Percentiles rank a stretch among this genome's conserved stretches.
phyloP scores from a whole-genome alignment of 164 flowering plant species.

The Magnolia sinica region DNA sequence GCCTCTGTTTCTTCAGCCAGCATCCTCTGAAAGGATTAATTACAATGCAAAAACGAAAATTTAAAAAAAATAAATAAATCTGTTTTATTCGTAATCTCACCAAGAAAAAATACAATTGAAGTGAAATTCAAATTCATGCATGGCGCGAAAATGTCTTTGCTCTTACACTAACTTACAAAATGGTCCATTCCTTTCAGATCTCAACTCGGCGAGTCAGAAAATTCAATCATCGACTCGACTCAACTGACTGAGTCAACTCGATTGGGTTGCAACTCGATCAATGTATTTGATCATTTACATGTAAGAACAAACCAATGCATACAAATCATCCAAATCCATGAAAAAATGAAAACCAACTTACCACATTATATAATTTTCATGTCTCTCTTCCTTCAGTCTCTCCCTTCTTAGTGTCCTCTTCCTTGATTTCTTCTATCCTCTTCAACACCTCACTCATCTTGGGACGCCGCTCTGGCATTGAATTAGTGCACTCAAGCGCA shows the following conservation, averaged over 20 bases:
- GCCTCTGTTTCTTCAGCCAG: too few relatives aligned
- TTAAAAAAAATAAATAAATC: too few relatives aligned
- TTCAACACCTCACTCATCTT: constrained; percentile 42
- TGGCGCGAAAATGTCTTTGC: neutral
- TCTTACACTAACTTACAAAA: neutral
- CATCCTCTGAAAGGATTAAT: too few relatives aligned
- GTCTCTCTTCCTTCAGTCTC: neutral
- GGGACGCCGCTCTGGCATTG: constrained; percentile 47
- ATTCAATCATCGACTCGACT: neutral
- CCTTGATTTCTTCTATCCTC: constrained; percentile 43
- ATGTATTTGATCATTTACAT: neutral
- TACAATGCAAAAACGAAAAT: too few relatives aligned
- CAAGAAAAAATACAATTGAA: neutral
- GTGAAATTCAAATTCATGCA: neutral
- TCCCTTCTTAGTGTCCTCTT: neutral
- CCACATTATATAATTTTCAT: neutral
- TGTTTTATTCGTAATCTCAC: too few relatives aligned
- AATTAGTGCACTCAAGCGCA: constrained; percentile 53
- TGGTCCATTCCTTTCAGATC: neutral
- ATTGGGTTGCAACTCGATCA: neutral
- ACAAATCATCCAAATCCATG: neutral
- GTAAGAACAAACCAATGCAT: neutral
- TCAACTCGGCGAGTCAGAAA: neutral
- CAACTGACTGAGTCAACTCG: neutral
- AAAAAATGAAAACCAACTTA: neutral